These are phyloP conservation scores for Tolypocladium cylindrosporum DNA, from an alignment of 2,329 filamentous ascomycete species.

Conservation along the genomic window DNA sequence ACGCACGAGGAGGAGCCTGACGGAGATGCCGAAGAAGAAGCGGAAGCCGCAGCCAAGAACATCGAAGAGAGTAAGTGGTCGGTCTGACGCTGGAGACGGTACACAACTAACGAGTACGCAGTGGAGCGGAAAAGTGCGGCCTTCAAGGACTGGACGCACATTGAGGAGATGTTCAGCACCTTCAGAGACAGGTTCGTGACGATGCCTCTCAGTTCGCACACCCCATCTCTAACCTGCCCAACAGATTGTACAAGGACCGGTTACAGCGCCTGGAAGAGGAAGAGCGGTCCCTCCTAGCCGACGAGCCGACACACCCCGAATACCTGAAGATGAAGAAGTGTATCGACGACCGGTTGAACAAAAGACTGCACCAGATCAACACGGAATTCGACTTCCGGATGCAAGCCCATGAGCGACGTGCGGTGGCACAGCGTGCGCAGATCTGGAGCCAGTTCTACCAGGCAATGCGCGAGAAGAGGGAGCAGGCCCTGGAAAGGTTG, in stretches of 20 bases:
- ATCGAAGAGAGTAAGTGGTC: conserved; percentile 52
- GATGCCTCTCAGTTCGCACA: background rate
- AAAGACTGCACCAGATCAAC: conserved; percentile 68
- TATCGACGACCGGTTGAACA: conserved; percentile 70
- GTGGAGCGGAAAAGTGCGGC: conserved; percentile 71
- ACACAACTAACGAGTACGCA: conserved; percentile 24
- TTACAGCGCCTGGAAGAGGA: conserved; percentile 69
- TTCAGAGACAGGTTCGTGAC: conserved; percentile 64
- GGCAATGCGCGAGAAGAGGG: conserved; percentile 70
- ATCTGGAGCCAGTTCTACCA: conserved; percentile 89
- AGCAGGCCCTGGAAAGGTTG: conserved; percentile 67
- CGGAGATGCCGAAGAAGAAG: conserved; percentile 48
- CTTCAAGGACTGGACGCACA: conserved; percentile 65
- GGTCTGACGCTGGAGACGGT: background rate
- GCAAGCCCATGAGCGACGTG: conserved; percentile 61
- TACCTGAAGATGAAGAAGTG: conserved; percentile 84
- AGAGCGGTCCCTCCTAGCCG: conserved; percentile 49
- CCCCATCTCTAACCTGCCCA: background rate
- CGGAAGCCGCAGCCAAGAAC: conserved; percentile 47
- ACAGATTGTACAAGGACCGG: conserved; percentile 78
- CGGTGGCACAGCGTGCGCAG: conserved; percentile 73
- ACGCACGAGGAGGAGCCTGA: conserved; percentile 44
- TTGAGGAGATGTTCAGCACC: conserved; percentile 81
- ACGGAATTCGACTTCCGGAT: conserved; percentile 65
- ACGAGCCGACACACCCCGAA: conserved; percentile 73